A percentile compares a stretch with the other conserved stretches of the same genome.
Evolutionary conservation across 176 grass and related monocot genomes (phyloP).

Genomic region (Dactylis glomerata): DNA sequence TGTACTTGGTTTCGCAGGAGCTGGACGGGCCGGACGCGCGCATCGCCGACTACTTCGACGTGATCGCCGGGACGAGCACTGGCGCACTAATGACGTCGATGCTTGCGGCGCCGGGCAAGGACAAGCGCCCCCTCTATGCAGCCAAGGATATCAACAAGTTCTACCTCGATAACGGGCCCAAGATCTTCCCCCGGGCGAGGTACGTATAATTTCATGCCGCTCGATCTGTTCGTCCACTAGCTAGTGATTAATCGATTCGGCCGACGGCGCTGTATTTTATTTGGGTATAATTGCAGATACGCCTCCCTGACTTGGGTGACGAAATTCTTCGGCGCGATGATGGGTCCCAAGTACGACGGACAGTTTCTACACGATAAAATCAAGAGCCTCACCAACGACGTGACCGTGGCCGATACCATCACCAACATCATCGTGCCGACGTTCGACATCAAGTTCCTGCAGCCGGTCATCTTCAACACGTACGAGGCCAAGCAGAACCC

Average conservation of each 20-base stretch:
- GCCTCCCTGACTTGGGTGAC: background rate
- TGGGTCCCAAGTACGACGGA: slow-evolving; percentile 50
- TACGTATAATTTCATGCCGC: background rate
- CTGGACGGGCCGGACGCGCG: slow-evolving; percentile 54
- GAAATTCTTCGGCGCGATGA: background rate
- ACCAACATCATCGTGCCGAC: slow-evolving; percentile 59
- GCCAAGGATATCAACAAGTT: slow-evolving; percentile 47
- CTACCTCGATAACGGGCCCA: slow-evolving; percentile 56
- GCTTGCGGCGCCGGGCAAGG: slow-evolving; percentile 46
- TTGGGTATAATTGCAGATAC: background rate
- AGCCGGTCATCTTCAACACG: slow-evolving; percentile 61
- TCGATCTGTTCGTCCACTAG: background rate
- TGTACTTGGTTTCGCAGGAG: slow-evolving; percentile 24
- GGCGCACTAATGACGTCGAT: slow-evolving; percentile 56
- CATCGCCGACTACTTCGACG: slow-evolving; percentile 73
- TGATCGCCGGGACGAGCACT: slow-evolving; percentile 78
- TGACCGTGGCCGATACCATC: slow-evolving; percentile 29
- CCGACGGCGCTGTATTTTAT: background rate
- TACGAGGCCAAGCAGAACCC: slow-evolving; percentile 33
- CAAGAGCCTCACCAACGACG: slow-evolving; percentile 21
- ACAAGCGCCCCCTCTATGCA: slow-evolving; percentile 49
- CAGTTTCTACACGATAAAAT: slow-evolving; percentile 49
- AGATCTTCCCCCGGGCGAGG: slow-evolving; percentile 54
- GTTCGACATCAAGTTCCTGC: slow-evolving; percentile 51
- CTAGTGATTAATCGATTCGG: too few relatives aligned